These are phyloP conservation scores for Saccharomycopsis fibuligera DNA, from an alignment of 805 yeast species.

Conservation along the genomic window DNA sequence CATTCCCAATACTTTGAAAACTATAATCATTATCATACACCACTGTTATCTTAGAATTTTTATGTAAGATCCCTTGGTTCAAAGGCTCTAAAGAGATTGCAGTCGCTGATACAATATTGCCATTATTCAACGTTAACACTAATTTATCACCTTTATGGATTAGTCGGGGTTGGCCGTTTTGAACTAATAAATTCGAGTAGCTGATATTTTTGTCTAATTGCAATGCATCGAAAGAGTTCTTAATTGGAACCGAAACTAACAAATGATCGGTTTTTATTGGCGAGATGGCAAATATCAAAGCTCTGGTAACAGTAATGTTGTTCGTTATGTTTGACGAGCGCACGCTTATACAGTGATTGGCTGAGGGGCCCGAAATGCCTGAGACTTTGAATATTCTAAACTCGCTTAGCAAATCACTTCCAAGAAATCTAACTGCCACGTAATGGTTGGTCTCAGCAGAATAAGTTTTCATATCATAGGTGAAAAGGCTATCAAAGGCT, in stretches of 20 bases:
- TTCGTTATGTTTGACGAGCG: too few species aligned
- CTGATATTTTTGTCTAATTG: slow-evolving; percentile 21
- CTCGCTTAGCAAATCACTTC: not conserved
- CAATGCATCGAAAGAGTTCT: slow-evolving; percentile 19
- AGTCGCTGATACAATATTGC: too few species aligned
- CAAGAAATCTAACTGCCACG: slow-evolving; percentile 14
- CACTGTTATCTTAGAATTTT: slow-evolving; percentile 47
- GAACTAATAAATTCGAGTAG: slow-evolving; percentile 23
- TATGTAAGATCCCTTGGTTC: slow-evolving; percentile 53
- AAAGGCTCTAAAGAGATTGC: slow-evolving; percentile 68
- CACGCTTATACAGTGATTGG: too few species aligned
- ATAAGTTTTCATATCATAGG: too few species aligned
- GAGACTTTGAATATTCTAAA: slow-evolving; percentile 12
- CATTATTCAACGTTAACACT: slow-evolving; percentile 38
- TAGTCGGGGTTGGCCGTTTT: slow-evolving; percentile 20
- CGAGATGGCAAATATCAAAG: not conserved
- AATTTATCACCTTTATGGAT: slow-evolving; percentile 35
- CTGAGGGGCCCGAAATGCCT: too few species aligned
- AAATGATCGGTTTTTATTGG: slow-evolving; percentile 17
- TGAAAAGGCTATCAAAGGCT: too few species aligned
- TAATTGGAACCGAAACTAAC: slow-evolving; percentile 24
- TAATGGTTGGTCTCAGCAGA: slow-evolving; percentile 1
- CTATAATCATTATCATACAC: slow-evolving; percentile 33
- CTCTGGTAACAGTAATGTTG: slow-evolving; percentile 7
- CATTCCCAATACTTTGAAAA: slow-evolving; percentile 15